These are phyloP conservation scores for Endocarpon pusillum DNA, from an alignment of 495 filamentous ascomycete genomes.

Conservation along the genomic window DNA sequence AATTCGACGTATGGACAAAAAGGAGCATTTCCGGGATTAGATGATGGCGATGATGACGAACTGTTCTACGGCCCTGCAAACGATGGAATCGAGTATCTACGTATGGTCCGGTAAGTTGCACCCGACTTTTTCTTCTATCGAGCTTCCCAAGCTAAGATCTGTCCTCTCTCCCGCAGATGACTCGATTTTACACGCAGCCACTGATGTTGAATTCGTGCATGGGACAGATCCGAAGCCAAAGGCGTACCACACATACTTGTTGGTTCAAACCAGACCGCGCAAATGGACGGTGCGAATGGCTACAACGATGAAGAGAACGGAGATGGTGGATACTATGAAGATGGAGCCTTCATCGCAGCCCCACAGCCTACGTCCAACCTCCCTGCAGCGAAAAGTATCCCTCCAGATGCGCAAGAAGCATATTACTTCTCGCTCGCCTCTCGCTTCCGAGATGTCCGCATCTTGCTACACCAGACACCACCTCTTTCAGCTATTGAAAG, in stretches of 20 bases:
- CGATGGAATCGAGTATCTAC: constrained; percentile 59
- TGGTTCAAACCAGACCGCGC: constrained; percentile 27
- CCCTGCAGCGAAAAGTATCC: constrained; percentile 12
- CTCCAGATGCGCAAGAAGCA: constrained; percentile 32
- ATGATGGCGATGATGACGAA: constrained; percentile 31
- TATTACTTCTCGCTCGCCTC: constrained; percentile 47
- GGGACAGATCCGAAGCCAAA: constrained; percentile 51
- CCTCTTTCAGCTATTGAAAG: constrained; percentile 27
- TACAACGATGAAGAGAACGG: constrained; percentile 10
- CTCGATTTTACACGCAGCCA: constrained; percentile 3
- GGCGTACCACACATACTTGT: constrained; percentile 48
- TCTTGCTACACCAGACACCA: constrained; percentile 35
- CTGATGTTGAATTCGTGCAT: constrained; percentile 3
- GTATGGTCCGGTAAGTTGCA: constrained; percentile 58
- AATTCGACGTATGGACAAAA: constrained; percentile 61
- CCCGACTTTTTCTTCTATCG: constrained; percentile 4
- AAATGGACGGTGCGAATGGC: constrained; percentile 4
- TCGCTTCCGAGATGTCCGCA: constrained; percentile 41
- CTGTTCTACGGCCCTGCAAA: constrained; percentile 32
- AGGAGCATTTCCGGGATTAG: constrained; percentile 60
- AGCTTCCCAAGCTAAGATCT: constrained; percentile 11
- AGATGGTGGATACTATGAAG: constrained; percentile 42
- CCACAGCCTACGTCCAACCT: constrained; percentile 3
- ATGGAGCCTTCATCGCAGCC: constrained; percentile 52
- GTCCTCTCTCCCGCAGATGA: neutral